phyloP scores from a whole-genome alignment of 208 protist genomes.

The Leishmania turanica region DNA sequence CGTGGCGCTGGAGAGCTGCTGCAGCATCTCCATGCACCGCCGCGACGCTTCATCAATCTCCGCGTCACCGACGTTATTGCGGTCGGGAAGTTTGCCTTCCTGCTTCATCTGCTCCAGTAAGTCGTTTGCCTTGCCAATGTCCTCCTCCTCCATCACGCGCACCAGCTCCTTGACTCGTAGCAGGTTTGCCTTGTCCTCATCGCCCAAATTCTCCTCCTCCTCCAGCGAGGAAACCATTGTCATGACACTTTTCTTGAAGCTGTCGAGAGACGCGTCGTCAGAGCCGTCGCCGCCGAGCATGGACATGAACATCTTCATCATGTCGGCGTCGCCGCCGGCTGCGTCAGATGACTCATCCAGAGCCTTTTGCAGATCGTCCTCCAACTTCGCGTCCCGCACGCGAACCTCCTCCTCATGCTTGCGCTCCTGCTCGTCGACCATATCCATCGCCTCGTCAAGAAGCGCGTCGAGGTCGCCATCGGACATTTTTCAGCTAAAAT shows the following conservation, averaged over 20 bases:
- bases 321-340: conserved; percentile 28
- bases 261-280: conserved; percentile 38
- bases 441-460: conserved; percentile 82
- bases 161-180: conserved; percentile 50
- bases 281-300: conserved; percentile 23
- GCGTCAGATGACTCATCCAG: conserved; percentile 28
- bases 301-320: conserved; percentile 45
- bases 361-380: conserved; percentile 55
- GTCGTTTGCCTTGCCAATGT: conserved; percentile 42
- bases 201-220: conserved; percentile 36
- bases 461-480: conserved; percentile 79
- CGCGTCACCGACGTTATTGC: conserved; percentile 20
- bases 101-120: conserved; percentile 45
- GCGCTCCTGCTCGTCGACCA: conserved; percentile 75
- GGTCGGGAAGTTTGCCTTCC: conserved; percentile 23
- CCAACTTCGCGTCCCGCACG: conserved; percentile 48
- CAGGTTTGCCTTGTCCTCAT: conserved; percentile 45
- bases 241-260: conserved; percentile 53
- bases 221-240: conserved; percentile 49
- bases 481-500: conserved; percentile 27
- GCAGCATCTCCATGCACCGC: conserved; percentile 38
- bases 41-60: conserved; percentile 40
- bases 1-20: conserved; percentile 27
- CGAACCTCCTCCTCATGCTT: conserved; percentile 62
- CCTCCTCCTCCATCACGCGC: conserved; percentile 52